Conservation (phyloP, 1,139 yeast genomes). For the Pichia sp. region DNA sequence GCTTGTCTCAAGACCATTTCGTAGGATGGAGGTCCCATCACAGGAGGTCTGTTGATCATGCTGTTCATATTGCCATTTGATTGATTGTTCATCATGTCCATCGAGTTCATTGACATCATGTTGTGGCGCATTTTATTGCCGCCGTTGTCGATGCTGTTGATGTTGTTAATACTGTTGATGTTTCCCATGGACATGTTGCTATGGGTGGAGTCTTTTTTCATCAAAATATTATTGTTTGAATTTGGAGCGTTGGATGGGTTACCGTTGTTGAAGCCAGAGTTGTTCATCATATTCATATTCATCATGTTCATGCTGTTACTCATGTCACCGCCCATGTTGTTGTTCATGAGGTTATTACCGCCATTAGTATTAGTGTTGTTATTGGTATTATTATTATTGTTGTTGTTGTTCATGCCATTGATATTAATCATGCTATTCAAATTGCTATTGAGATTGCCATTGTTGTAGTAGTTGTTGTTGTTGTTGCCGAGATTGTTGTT, state of each 20-base stretch:
- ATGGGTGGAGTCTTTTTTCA: conserved; percentile 1
- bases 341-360: not conserved
- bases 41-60: conserved; percentile 14
- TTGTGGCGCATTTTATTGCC: conserved; percentile 2
- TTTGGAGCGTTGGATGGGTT: not conserved
- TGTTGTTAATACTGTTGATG: not conserved
- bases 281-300: conserved; percentile 13
- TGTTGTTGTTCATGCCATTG: conserved; percentile 8
- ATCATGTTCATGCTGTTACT: conserved; percentile 10
- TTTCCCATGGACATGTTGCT: not conserved
- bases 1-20: conserved; percentile 71
- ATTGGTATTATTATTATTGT: not conserved
- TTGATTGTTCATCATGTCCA: conserved; percentile 11
- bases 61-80: conserved; percentile 4
- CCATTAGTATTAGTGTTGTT: not conserved
- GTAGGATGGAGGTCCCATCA: conserved; percentile 37
- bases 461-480: not conserved
- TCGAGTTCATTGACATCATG: conserved; percentile 18
- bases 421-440: conserved; percentile 12
- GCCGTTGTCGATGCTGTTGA: not conserved
- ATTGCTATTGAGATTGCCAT: not conserved
- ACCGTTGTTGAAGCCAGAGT: conserved; percentile 8
- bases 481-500: conserved; percentile 4
- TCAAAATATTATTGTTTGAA: conserved; percentile 8
- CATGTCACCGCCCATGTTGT: not conserved